phyloP scores from a whole-genome alignment of 2,329 filamentous ascomycete species.

The Ascochyta viciae-villosae region DNA sequence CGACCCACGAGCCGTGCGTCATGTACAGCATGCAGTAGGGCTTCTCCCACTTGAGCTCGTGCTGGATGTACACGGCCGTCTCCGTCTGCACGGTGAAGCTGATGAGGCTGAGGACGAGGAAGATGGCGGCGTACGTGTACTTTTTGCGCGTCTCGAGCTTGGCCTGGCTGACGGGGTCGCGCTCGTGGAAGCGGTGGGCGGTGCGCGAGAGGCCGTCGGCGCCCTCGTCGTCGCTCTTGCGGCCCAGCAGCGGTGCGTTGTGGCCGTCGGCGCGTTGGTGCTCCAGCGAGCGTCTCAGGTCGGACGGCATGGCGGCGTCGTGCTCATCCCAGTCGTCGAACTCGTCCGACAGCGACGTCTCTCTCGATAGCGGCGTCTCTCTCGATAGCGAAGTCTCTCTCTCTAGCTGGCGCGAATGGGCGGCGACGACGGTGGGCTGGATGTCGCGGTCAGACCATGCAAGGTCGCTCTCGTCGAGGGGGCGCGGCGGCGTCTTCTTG shows the following conservation, averaged over 20 bases:
- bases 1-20: constrained; percentile 90
- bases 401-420: constrained; percentile 31
- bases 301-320: constrained; percentile 57
- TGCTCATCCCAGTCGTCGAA: constrained; percentile 57
- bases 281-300: constrained; percentile 54
- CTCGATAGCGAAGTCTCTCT: constrained; percentile 24
- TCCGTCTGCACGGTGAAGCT: constrained; percentile 95
- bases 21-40: constrained; percentile 99
- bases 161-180: constrained; percentile 72
- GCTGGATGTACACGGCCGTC: constrained; percentile 92
- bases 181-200: constrained; percentile 70
- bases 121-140: constrained; percentile 86
- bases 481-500: constrained; percentile 8
- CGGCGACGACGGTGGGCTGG: constrained; percentile 32
- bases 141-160: constrained; percentile 75
- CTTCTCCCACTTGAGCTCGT: constrained; percentile 92
- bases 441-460: constrained; percentile 19
- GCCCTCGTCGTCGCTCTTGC: constrained; percentile 46
- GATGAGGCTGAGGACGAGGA: constrained; percentile 81
- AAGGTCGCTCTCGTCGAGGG: constrained; percentile 25
- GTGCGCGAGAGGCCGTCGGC: constrained; percentile 47
- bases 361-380: constrained; percentile 20
- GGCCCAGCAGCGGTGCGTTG: constrained; percentile 62
- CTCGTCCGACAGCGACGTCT: constrained; percentile 39
- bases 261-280: constrained; percentile 51